Evolutionary conservation across 768 basidiomycete species (phyloP).

Genomic region (Xanthoconium purpureum): DNA sequence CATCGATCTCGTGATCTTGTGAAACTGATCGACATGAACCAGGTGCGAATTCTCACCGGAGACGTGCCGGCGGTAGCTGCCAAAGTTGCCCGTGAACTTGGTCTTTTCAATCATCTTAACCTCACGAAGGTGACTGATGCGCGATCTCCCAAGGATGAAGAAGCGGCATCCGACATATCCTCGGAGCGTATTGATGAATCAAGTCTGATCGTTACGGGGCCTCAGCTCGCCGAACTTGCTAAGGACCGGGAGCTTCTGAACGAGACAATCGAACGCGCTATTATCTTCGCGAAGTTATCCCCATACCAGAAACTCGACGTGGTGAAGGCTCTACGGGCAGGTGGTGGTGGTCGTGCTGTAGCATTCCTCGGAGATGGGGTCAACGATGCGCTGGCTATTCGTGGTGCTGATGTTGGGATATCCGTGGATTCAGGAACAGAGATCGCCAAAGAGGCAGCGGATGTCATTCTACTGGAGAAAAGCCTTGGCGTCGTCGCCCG

Average conservation of each 20-base stretch:
- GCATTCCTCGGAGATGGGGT: conserved; percentile 33
- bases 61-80: conserved; percentile 35
- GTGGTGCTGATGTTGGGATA: conserved; percentile 33
- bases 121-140: background rate
- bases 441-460: conserved; percentile 39
- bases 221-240: conserved; percentile 27
- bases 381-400: conserved; percentile 32
- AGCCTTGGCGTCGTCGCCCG: conserved; percentile 33
- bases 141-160: conserved; percentile 25
- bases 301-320: conserved; percentile 34
- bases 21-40: conserved; percentile 4
- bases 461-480: conserved; percentile 36
- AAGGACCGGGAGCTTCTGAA: conserved; percentile 25
- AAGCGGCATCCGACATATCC: conserved; percentile 13
- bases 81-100: conserved; percentile 38
- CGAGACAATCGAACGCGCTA: conserved; percentile 30
- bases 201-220: conserved; percentile 27
- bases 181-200: conserved; percentile 17
- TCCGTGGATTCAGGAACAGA: conserved; percentile 34
- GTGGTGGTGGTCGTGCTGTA: conserved; percentile 27
- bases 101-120: conserved; percentile 27
- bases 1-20: background rate
- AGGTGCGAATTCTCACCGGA: conserved; percentile 37
- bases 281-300: conserved; percentile 33
- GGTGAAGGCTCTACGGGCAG: conserved; percentile 29